Base-by-base conservation (phyloP, 163 green algal species). In the Chloromonas sp. region DNA sequence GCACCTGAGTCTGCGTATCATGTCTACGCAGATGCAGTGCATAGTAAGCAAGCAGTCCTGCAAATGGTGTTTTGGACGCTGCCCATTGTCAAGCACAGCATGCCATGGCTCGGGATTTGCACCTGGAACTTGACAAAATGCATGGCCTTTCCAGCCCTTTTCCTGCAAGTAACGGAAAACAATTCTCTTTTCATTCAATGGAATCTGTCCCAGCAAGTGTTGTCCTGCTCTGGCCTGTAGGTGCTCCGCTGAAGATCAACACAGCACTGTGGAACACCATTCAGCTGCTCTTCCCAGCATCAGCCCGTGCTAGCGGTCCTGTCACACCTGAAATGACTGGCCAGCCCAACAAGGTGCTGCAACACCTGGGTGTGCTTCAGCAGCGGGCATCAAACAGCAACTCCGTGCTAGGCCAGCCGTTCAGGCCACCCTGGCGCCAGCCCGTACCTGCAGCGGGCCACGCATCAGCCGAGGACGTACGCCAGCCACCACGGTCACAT, bases 191-290 rank as follows among this genome's bases (percentile, higher is more conserved):
- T 36, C 36, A 36, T 36, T 36, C 36, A 36, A 36, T 36, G 36
- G 13, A 59, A 59, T 36, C 11, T 14, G 2, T 2, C 5, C 71
- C 71, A 79, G 13, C 71, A 79, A 79, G 71, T 36, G 71, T 79
- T 5, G 71, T 36, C 58, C 13, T 36, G 71, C 14, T 79, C 1
- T 14, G 14, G 61, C 71, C 82, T 70, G n/a, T 77, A 93, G 88
- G 87, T 3, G 91, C 82, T 62, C 15, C 82, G 1, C 88, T 85
- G 0, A 88, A 87, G 36, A 84, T 94, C 78, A 94, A 94, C 83
- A 92, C 85, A 3, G 81, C 87, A 5, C 87, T 94, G 14, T 94
- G 89, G 88, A 93, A 92, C 88, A 91, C 85, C n/a, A 94, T 93
- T 60, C 88, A 92, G 83, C 84, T 91, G 78, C 88, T 94, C 2